phyloP scores from a whole-genome alignment of 129 eudicot genomes.

The Flaveria linearis region DNA sequence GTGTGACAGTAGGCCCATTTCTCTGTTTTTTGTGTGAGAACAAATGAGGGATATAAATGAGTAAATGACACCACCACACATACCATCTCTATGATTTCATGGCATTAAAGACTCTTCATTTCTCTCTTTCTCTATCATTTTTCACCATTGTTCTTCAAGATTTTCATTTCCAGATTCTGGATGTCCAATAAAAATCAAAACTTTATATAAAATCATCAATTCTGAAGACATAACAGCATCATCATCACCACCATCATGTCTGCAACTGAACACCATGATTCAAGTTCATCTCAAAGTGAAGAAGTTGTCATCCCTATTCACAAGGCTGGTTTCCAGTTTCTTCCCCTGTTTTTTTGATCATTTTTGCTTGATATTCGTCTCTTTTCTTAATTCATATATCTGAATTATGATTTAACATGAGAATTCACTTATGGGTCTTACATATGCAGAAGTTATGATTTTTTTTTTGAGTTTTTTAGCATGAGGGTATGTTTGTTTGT shows the following conservation, averaged over 20 bases:
- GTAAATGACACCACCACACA: conserved; percentile 39
- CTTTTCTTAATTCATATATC: background rate
- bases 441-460: conserved; percentile 28
- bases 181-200: conserved; percentile 23
- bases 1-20: conserved; percentile 34
- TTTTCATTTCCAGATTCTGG: conserved; percentile 20
- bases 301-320: conserved; percentile 38
- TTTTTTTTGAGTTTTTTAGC: conserved; percentile 16
- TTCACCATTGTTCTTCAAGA: conserved; percentile 30
- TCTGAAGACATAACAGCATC: conserved; percentile 31
- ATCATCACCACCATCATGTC: conserved; percentile 22
- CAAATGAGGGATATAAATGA: conserved; percentile 32
- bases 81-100: conserved; percentile 31
- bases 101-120: conserved; percentile 31
- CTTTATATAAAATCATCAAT: conserved; percentile 32
- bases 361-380: conserved; percentile 19
- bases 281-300: conserved; percentile 33
- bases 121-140: conserved; percentile 26
- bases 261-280: conserved; percentile 23
- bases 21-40: conserved; percentile 21
- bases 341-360: conserved; percentile 3
- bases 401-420: background rate
- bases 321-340: conserved; percentile 38
- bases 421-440: conserved; percentile 20
- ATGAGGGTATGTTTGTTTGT: conserved; percentile 29